phyloP scores from a whole-genome alignment of 1,139 yeast genomes.

The Candida pseudoviswanathii region DNA sequence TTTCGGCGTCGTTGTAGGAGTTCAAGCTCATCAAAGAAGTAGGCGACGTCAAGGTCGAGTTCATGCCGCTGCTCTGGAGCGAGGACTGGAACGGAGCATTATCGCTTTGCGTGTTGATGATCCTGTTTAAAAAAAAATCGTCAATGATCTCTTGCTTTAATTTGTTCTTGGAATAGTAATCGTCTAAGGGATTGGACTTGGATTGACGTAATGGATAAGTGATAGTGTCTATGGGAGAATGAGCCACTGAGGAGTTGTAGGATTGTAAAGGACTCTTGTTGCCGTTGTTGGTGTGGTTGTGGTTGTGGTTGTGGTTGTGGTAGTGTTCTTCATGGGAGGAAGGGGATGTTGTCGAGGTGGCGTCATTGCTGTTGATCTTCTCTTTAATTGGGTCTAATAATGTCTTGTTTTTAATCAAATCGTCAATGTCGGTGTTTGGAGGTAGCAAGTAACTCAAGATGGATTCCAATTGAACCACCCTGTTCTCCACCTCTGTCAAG shows the following conservation, averaged over 20 bases:
- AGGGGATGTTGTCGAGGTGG: slow-evolving; percentile 2
- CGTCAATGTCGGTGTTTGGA: slow-evolving; percentile 20
- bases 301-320: slow-evolving; percentile 7
- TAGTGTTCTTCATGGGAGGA: not conserved
- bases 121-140: slow-evolving; percentile 42
- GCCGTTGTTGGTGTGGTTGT: slow-evolving; percentile 1
- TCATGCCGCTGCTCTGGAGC: slow-evolving; percentile 11
- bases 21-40: slow-evolving; percentile 37
- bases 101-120: slow-evolving; percentile 22
- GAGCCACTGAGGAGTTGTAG: slow-evolving; percentile 4
- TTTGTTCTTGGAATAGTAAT: slow-evolving; percentile 21
- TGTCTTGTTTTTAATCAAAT: slow-evolving; percentile 28
- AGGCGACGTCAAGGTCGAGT: slow-evolving; percentile 34
- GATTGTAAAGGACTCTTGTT: slow-evolving; percentile 4
- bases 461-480: slow-evolving; percentile 57
- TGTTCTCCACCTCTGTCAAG: slow-evolving; percentile 72
- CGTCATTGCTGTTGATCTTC: slow-evolving; percentile 5
- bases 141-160: slow-evolving; percentile 46
- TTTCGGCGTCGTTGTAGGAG: slow-evolving; percentile 24
- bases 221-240: slow-evolving; percentile 12
- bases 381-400: slow-evolving; percentile 21
- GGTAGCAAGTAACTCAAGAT: slow-evolving; percentile 48
- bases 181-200: slow-evolving; percentile 13
- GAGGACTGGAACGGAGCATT: slow-evolving; percentile 18
- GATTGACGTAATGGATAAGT: slow-evolving; percentile 15